Evolutionary conservation across 345 rosid genomes (phyloP), one percentile per base, ranked within the genome.

Genomic region (Passiflora organensis): DNA sequence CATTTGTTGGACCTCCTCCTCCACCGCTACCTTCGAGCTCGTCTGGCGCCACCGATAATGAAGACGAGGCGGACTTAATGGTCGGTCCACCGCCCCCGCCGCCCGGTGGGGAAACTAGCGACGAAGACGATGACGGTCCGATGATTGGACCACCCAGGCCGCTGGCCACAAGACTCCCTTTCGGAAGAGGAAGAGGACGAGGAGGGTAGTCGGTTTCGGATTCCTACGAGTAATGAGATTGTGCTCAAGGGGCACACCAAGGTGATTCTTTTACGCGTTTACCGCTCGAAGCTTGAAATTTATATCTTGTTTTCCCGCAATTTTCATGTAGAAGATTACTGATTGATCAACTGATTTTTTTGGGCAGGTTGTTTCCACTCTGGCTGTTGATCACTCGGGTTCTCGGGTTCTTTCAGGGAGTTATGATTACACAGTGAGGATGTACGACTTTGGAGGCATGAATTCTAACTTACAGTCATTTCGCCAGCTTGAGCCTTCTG

Each of bases 401-500:
- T 91, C 99, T 42, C 76, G 97, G 55, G 96, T 89, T 58, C 95
- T 89, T 20, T 83, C 99, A 0, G 97, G 99, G 15, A 86, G 99
- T 73, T 89, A 83, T 66, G 99, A 93, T 72, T 93, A 93, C 50
- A 67, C 87, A 14, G 87, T 89, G 42, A 78, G 89, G 13, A 89
- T 93, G 99, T 89, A 75, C 48, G 99, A 93, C 49, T 93, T 93
- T 64, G 95, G 85, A 93, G 99, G 99, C 58, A 93, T 93, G 99
- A 89, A 82, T 76, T 71, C 95, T 0, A 87, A 79, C 15, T 74
- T 93, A 34, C 82, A 88, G 51, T 93, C 99, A 23, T 93, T 93
- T 70, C 83, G 99, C 51, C 94, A 89, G 68, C 77, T 93, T 13
- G 97, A 93, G 73, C 99, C 99, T 20, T 79, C 64, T 54, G 97